phyloP scores from a whole-genome alignment of 1,139 yeast genomes.

The Candida freyschussii region DNA sequence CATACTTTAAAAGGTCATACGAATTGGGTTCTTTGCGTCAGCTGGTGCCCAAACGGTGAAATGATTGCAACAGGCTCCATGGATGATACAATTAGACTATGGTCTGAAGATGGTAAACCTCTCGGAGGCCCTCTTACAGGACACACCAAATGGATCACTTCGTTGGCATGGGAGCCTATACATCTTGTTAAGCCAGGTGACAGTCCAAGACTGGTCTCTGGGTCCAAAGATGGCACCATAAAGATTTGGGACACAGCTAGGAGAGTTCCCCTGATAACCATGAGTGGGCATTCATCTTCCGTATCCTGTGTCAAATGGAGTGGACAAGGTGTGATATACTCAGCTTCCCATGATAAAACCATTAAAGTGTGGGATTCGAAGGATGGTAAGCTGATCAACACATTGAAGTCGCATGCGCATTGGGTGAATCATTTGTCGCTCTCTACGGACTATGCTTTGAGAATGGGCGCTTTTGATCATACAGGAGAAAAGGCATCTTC shows the following conservation, averaged over 20 bases:
- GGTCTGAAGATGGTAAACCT: slow-evolving; percentile 78
- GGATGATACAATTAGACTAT: slow-evolving; percentile 84
- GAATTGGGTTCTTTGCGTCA: slow-evolving; percentile 93
- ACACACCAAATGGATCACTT: slow-evolving; percentile 85
- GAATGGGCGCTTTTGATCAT: slow-evolving; percentile 80
- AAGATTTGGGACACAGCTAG: slow-evolving; percentile 87
- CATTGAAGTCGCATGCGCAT: slow-evolving; percentile 87
- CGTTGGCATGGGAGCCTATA: slow-evolving; percentile 91
- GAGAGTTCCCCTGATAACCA: slow-evolving; percentile 60
- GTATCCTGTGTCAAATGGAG: slow-evolving; percentile 98
- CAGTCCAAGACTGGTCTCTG: slow-evolving; percentile 73
- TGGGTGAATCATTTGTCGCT: slow-evolving; percentile 95
- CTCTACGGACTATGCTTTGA: slow-evolving; percentile 82
- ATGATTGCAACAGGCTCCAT: slow-evolving; percentile 93
- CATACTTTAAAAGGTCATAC: slow-evolving; percentile 78
- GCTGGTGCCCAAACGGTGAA: slow-evolving; percentile 91
- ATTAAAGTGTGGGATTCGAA: slow-evolving; percentile 89
- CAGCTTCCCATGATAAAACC: slow-evolving; percentile 94
- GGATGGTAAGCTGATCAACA: slow-evolving; percentile 73
- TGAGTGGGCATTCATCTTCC: slow-evolving; percentile 85
- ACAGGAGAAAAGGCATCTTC: slow-evolving; percentile 46
- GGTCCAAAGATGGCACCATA: slow-evolving; percentile 88
- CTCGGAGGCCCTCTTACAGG: slow-evolving; percentile 74
- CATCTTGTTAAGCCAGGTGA: slow-evolving; percentile 67
- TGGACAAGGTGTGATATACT: slow-evolving; percentile 78